Evolutionary conservation across 108 stramenopile species (phyloP).

Genomic region (Discostella pseudostelligera): DNA sequence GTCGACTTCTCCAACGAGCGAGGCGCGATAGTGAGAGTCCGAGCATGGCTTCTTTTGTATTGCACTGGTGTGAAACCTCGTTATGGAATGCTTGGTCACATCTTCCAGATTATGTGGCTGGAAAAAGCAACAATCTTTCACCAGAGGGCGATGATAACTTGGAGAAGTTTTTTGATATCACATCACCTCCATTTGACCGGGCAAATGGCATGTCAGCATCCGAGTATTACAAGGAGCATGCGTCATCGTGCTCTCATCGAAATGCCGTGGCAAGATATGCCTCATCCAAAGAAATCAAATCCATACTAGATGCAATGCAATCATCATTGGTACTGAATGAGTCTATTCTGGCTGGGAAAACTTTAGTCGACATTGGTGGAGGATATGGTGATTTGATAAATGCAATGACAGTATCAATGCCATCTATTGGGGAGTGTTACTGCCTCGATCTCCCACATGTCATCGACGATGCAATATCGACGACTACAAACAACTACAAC

Average conservation of each 20-base stretch:
- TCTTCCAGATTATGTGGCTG: constrained; percentile 35
- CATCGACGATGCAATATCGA: constrained; percentile 31
- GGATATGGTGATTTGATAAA: constrained; percentile 41
- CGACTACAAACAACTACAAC: neutral
- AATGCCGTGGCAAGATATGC: constrained; percentile 44
- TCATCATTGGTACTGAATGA: constrained; percentile 24
- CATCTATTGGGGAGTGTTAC: constrained; percentile 21
- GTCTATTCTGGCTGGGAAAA: constrained; percentile 24
- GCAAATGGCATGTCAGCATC: constrained; percentile 45
- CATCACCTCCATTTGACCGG: constrained; percentile 30
- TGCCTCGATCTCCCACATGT: constrained; percentile 47
- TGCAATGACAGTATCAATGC: constrained; percentile 21
- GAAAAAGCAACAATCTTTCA: constrained; percentile 3
- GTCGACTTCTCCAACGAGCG: constrained; percentile 21
- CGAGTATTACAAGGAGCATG: constrained; percentile 36
- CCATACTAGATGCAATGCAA: constrained; percentile 31
- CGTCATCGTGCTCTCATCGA: constrained; percentile 24
- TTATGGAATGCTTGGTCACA: constrained; percentile 49
- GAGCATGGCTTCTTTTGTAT: constrained; percentile 34
- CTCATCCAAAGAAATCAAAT: constrained; percentile 36
- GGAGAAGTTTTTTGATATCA: neutral
- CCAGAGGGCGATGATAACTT: neutral
- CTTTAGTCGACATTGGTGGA: constrained; percentile 42
- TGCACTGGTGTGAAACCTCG: constrained; percentile 38
- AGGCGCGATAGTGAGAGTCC: neutral